Evolutionary conservation across 2,329 filamentous ascomycete genomes (phyloP).

Genomic region (Calonectria crousiana): DNA sequence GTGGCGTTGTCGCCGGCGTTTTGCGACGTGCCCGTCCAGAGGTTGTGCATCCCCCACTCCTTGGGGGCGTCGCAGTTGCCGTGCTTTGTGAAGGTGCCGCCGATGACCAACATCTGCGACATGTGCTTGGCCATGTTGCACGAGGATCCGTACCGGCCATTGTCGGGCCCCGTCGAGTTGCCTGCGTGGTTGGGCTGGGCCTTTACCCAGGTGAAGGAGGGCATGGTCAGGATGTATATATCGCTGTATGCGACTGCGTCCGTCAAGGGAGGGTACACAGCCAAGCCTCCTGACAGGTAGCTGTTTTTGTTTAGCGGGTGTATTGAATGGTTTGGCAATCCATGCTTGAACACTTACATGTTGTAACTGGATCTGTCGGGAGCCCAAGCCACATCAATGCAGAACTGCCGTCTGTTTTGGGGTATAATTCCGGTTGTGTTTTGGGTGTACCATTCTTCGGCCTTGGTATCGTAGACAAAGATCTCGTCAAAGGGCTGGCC

Average conservation of each 20-base stretch:
- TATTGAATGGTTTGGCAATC: neutral
- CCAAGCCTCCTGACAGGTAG: neutral
- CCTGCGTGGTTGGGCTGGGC: constrained; percentile 54
- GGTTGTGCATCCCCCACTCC: constrained; percentile 64
- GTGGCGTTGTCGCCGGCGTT: constrained; percentile 49
- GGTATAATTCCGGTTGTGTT: neutral
- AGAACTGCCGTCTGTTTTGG: constrained; percentile 2
- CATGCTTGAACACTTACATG: neutral
- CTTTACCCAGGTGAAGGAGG: constrained; percentile 65
- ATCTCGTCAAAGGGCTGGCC: neutral
- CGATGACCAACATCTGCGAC: constrained; percentile 71
- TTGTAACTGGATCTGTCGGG: neutral
- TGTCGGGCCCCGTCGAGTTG: constrained; percentile 47
- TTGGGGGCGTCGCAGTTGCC: constrained; percentile 61
- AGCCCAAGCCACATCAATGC: neutral
- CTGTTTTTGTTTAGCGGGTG: neutral
- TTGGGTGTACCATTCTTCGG: neutral
- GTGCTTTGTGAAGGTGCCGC: constrained; percentile 64
- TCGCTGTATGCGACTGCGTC: neutral
- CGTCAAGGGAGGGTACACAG: neutral
- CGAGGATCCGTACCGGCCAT: constrained; percentile 62
- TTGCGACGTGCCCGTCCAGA: constrained; percentile 61
- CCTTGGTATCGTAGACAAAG: neutral
- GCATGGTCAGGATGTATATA: neutral
- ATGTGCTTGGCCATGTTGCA: constrained; percentile 62